These are phyloP conservation scores for Citrullus amarus DNA, from an alignment of 306 rosid genomes.

Conservation along the genomic window DNA sequence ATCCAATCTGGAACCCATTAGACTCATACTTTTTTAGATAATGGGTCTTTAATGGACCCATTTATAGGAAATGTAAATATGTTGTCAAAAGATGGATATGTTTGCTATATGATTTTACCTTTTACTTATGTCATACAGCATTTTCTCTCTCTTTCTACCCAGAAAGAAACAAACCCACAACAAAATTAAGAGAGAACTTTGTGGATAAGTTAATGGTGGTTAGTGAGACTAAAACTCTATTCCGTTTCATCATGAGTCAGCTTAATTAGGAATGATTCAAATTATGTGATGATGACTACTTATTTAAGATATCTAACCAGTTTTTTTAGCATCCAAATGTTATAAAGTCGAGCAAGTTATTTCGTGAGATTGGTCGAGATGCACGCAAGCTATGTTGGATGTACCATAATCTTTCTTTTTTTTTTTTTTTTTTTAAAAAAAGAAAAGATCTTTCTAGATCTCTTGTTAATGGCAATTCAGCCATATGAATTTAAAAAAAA, in stretches of 20 bases:
- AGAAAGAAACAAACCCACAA: not conserved
- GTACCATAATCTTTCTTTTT: too few species aligned
- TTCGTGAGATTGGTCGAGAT: too few species aligned
- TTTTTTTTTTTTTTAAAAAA: too few species aligned
- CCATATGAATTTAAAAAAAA: too few species aligned
- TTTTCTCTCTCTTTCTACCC: not conserved
- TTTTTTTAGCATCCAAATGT: too few species aligned
- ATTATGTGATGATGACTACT: too few species aligned
- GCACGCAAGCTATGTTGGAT: too few species aligned
- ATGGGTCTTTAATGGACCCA: slow-evolving; percentile 5
- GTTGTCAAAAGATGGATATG: slow-evolving; percentile 6
- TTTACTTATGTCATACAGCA: not conserved
- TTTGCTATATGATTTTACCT: slow-evolving; percentile 1
- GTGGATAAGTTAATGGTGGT: not conserved
- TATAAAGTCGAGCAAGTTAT: too few species aligned
- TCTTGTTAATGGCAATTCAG: slow-evolving; percentile 8
- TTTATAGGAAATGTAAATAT: not conserved
- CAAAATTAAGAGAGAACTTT: not conserved
- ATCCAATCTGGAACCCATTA: slow-evolving; percentile 34
- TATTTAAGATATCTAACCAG: too few species aligned
- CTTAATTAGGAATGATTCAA: too few species aligned
- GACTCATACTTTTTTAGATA: slow-evolving; percentile 9
- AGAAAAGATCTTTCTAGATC: too few species aligned
- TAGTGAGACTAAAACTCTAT: not conserved
- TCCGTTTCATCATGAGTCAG: not conserved